A percentile compares a stretch with the other conserved stretches of the same genome.
These are phyloP conservation scores for Penicillium canariense DNA, from an alignment of 495 filamentous ascomycete genomes.

Conservation along the genomic window DNA sequence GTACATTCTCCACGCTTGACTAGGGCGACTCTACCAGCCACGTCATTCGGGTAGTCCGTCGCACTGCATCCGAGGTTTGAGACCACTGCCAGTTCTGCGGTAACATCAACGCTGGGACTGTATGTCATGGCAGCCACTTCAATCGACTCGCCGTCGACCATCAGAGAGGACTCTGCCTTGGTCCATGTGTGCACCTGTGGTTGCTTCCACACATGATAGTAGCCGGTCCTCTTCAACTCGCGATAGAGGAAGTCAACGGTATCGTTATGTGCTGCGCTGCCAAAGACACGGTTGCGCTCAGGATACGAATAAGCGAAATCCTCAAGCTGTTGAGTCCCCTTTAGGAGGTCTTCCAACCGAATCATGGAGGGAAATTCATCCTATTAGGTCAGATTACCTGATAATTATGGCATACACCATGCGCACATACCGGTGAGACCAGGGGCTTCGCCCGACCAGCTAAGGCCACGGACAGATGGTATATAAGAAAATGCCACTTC, in stretches of 20 bases:
- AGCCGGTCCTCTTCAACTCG: conserved; percentile 45
- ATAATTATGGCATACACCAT: neutral
- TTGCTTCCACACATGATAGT: conserved; percentile 63
- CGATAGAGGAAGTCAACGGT: conserved; percentile 62
- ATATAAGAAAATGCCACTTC: conserved; percentile 13
- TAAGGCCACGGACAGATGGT: conserved; percentile 6
- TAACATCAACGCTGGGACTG: conserved; percentile 46
- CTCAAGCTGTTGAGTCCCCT: conserved; percentile 39
- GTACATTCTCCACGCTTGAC: conserved; percentile 60
- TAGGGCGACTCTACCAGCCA: conserved; percentile 59
- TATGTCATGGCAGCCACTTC: conserved; percentile 41
- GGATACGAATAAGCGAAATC: conserved; percentile 46
- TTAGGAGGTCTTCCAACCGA: conserved; percentile 31
- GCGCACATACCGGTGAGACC: conserved; percentile 15
- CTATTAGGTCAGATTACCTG: conserved; percentile 2
- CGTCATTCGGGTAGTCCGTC: conserved; percentile 54
- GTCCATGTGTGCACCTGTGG: conserved; percentile 46
- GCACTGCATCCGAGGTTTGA: conserved; percentile 55
- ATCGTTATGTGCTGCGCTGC: conserved; percentile 57
- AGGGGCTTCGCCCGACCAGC: conserved; percentile 11
- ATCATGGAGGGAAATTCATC: conserved; percentile 18
- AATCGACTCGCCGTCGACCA: conserved; percentile 26
- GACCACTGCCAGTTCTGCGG: conserved; percentile 45
- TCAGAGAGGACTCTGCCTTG: conserved; percentile 29
- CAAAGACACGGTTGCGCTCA: conserved; percentile 57